Conservation (phyloP, 164 flowering plant genomes). For the Berberis thunbergii region DNA sequence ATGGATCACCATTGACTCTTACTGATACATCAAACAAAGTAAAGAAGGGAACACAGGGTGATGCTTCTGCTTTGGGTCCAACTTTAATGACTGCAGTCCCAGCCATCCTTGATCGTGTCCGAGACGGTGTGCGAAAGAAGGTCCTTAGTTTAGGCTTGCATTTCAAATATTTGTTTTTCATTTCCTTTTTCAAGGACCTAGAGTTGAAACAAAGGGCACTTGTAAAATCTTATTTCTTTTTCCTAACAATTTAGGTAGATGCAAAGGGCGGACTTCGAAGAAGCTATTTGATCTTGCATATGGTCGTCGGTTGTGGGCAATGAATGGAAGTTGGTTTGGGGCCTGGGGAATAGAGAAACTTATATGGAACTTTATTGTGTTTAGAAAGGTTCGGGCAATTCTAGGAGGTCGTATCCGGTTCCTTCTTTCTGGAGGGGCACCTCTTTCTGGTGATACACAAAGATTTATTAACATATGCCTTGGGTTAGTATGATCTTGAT, state of each 20-base stretch:
- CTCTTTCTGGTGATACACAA: constrained; percentile 94
- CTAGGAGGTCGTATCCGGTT: constrained; percentile 88
- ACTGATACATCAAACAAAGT: too few species aligned
- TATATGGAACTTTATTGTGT: constrained; percentile 76
- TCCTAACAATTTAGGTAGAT: constrained; percentile 49
- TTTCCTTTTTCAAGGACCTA: neutral
- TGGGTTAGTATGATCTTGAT: constrained; percentile 49
- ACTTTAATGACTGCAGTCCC: constrained; percentile 94
- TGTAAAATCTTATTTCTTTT: neutral
- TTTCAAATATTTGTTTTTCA: neutral
- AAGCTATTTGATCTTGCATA: constrained; percentile 75
- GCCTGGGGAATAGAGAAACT: constrained; percentile 89
- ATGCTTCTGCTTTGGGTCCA: constrained; percentile 67
- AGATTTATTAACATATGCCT: constrained; percentile 93
- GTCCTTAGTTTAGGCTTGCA: constrained; percentile 22
- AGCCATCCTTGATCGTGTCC: constrained; percentile 96
- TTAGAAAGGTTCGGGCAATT: constrained; percentile 71
- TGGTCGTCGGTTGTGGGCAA: constrained; percentile 68
- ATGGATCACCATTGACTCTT: too few species aligned
- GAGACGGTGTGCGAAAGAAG: constrained; percentile 89
- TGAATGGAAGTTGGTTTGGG: constrained; percentile 96
- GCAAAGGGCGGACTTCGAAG: constrained; percentile 80
- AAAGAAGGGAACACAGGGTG: too few species aligned
- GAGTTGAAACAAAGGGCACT: too few species aligned
- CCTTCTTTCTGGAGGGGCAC: constrained; percentile 96